These are phyloP conservation scores for Torulaspora microellipsoides DNA, from an alignment of 805 yeast species.

Conservation along the genomic window DNA sequence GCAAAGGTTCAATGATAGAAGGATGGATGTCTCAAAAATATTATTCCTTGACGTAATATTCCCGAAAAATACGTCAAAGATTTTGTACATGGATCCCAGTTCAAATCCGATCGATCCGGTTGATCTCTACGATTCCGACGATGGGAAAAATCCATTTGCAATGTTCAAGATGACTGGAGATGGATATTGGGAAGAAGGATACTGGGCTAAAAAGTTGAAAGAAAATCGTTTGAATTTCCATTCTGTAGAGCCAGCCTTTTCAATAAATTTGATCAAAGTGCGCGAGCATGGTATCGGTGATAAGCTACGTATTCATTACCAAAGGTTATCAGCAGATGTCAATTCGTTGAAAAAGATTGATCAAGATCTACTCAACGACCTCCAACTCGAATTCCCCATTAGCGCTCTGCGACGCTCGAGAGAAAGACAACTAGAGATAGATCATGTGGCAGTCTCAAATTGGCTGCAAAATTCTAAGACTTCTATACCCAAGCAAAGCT, in stretches of 20 bases:
- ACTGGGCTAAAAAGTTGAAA: slow-evolving; percentile 66
- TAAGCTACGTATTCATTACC: slow-evolving; percentile 75
- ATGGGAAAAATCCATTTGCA: slow-evolving; percentile 51
- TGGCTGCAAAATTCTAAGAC: too few relatives aligned
- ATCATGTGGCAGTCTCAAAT: too few relatives aligned
- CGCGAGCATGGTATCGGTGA: slow-evolving; percentile 74
- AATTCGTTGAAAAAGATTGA: slow-evolving; percentile 76
- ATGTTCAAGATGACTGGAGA: slow-evolving; percentile 75
- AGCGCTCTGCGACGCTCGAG: slow-evolving; percentile 9
- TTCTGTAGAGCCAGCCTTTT: slow-evolving; percentile 81
- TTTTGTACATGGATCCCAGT: slow-evolving; percentile 71
- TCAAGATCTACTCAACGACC: slow-evolving; percentile 88
- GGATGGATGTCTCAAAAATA: slow-evolving; percentile 85
- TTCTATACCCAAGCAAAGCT: too few relatives aligned
- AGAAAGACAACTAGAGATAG: too few relatives aligned
- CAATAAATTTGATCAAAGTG: slow-evolving; percentile 68
- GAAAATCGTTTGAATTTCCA: slow-evolving; percentile 52
- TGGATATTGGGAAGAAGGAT: slow-evolving; percentile 86
- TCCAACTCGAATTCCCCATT: slow-evolving; percentile 52
- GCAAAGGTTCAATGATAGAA: slow-evolving; percentile 73
- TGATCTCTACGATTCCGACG: slow-evolving; percentile 43
- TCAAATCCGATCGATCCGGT: slow-evolving; percentile 75
- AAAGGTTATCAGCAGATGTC: slow-evolving; percentile 72
- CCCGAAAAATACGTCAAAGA: slow-evolving; percentile 68
- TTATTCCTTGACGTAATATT: slow-evolving; percentile 81